These are phyloP conservation scores for Penicillium capsulatum DNA, from an alignment of 2,329 filamentous ascomycete genomes.

Conservation along the genomic window DNA sequence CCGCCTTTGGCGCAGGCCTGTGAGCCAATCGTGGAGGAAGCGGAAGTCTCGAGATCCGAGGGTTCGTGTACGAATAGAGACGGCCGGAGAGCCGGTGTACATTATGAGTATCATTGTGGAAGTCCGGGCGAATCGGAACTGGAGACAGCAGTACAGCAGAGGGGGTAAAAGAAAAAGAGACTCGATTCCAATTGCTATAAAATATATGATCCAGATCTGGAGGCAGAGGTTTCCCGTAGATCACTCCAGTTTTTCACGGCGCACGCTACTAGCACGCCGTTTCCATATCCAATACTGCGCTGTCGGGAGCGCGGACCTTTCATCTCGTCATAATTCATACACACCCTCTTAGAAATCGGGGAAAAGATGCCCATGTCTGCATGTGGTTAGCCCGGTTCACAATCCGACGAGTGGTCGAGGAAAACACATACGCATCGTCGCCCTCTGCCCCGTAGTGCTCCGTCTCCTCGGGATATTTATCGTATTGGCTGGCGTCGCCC, in stretches of 20 bases:
- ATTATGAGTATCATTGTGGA: constrained; percentile 20
- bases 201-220: constrained; percentile 13
- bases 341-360: constrained; percentile 60
- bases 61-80: constrained; percentile 23
- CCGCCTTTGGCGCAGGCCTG: constrained; percentile 14
- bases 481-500: constrained; percentile 94
- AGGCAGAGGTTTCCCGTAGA: constrained; percentile 12
- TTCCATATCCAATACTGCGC: constrained; percentile 17
- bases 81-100: constrained; percentile 23
- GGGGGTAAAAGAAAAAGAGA: constrained; percentile 13
- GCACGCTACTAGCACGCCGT: constrained; percentile 12
- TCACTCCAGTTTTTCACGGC: constrained; percentile 18
- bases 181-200: constrained; percentile 24
- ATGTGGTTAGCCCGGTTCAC: background rate
- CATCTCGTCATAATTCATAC: constrained; percentile 33
- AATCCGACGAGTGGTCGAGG: background rate
- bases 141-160: constrained; percentile 8
- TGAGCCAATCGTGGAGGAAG: background rate
- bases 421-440: constrained; percentile 72
- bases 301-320: constrained; percentile 18
- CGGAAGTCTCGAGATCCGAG: constrained; percentile 7
- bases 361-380: constrained; percentile 70
- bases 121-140: constrained; percentile 3
- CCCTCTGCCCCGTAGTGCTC: constrained; percentile 80
- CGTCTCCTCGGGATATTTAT: constrained; percentile 95